Conservation (phyloP, 148 eudicot species). For the Fagopyrum tataricum region DNA sequence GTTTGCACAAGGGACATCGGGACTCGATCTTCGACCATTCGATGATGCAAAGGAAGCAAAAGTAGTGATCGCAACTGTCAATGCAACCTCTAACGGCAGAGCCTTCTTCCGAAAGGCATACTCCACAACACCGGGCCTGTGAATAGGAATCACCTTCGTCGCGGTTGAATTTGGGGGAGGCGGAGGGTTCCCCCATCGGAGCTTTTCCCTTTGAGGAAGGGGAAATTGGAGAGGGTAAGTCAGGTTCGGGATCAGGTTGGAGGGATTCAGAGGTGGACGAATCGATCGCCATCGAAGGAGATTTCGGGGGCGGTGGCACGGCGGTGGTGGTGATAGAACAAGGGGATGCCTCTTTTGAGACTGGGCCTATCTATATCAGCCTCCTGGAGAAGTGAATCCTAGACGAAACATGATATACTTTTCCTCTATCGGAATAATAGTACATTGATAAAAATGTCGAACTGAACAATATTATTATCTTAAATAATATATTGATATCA, state of each 20-base stretch:
- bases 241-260: constrained; percentile 21
- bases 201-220: constrained; percentile 36
- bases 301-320: not conserved
- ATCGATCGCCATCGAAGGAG: constrained; percentile 7
- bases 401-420: too few species aligned
- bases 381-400: too few species aligned
- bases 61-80: constrained; percentile 74
- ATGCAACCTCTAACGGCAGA: constrained; percentile 50
- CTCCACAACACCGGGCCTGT: constrained; percentile 40
- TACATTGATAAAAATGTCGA: too few species aligned
- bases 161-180: constrained; percentile 1
- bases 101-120: constrained; percentile 44
- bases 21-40: constrained; percentile 93
- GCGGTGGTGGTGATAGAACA: too few species aligned
- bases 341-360: too few species aligned
- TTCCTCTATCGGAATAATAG: too few species aligned
- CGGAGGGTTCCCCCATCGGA: constrained; percentile 17
- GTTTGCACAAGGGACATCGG: constrained; percentile 74
- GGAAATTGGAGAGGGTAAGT: constrained; percentile 28
- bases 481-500: too few species aligned
- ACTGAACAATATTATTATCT: too few species aligned
- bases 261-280: constrained; percentile 11
- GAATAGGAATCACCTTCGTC: constrained; percentile 17
- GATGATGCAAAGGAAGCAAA: constrained; percentile 80
- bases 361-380: too few species aligned